Percentiles rank a stretch among this genome's conserved stretches.
These are phyloP conservation scores for Tuctoria greenei DNA, from an alignment of 176 grass and related monocot genomes.

Conservation along the genomic window DNA sequence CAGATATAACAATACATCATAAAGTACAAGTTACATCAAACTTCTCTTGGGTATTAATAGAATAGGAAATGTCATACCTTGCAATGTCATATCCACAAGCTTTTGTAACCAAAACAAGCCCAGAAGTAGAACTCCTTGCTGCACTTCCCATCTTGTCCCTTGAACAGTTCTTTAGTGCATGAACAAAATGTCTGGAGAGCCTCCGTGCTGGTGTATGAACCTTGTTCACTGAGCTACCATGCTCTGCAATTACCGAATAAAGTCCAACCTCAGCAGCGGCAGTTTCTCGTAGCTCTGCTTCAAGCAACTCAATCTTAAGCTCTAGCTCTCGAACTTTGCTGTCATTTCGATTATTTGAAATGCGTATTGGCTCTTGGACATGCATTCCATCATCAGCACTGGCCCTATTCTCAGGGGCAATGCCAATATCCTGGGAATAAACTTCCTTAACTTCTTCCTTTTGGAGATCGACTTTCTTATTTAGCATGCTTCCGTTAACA, in stretches of 20 bases:
- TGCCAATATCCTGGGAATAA: slow-evolving; percentile 50
- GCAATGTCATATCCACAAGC: slow-evolving; percentile 93
- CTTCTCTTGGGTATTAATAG: background rate
- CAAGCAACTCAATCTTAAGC: slow-evolving; percentile 73
- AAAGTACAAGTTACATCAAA: slow-evolving; percentile 6
- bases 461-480: slow-evolving; percentile 46
- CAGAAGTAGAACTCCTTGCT: slow-evolving; percentile 85
- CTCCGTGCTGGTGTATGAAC: slow-evolving; percentile 91
- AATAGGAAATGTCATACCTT: slow-evolving; percentile 54
- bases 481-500: slow-evolving; percentile 47
- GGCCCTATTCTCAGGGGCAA: slow-evolving; percentile 35
- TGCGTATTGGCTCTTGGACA: slow-evolving; percentile 52
- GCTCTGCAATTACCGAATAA: slow-evolving; percentile 83
- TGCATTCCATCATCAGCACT: slow-evolving; percentile 45
- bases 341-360: slow-evolving; percentile 60
- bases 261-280: slow-evolving; percentile 86
- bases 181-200: slow-evolving; percentile 71
- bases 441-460: slow-evolving; percentile 80
- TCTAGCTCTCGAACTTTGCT: slow-evolving; percentile 82
- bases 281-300: slow-evolving; percentile 86
- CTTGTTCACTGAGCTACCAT: slow-evolving; percentile 93
- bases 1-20: slow-evolving; percentile 16
- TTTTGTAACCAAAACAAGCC: slow-evolving; percentile 84
- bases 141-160: slow-evolving; percentile 74
- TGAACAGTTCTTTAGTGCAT: slow-evolving; percentile 69